phyloP scores from a whole-genome alignment of 768 basidiomycete species.

The Hebeloma cylindrosporum region DNA sequence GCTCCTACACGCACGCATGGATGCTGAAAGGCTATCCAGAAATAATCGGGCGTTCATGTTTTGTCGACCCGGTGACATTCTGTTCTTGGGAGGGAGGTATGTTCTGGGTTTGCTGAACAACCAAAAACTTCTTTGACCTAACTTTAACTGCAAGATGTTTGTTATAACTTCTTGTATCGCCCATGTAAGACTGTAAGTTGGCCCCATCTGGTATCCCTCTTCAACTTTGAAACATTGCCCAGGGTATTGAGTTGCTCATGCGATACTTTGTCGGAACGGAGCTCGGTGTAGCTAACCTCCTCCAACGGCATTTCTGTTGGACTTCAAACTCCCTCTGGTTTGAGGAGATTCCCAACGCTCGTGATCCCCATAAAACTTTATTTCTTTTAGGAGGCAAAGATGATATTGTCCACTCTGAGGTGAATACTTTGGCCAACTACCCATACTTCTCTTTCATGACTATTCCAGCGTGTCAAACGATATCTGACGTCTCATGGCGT shows the following conservation, averaged over 20 bases:
- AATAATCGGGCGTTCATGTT: slow-evolving; percentile 74
- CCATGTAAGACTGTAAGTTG: slow-evolving; percentile 61
- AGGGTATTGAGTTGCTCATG: slow-evolving; percentile 81
- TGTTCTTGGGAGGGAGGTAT: slow-evolving; percentile 93
- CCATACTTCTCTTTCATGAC: neutral
- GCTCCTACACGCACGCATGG: slow-evolving; percentile 87
- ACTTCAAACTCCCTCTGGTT: slow-evolving; percentile 85
- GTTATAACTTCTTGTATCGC: slow-evolving; percentile 87
- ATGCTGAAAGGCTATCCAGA: slow-evolving; percentile 75
- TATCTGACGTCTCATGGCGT: slow-evolving; percentile 80
- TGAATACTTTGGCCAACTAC: slow-evolving; percentile 28
- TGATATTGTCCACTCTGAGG: slow-evolving; percentile 72
- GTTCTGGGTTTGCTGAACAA: slow-evolving; percentile 27
- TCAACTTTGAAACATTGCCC: neutral
- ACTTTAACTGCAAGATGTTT: slow-evolving; percentile 63
- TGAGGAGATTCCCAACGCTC: slow-evolving; percentile 83
- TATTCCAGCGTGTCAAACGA: slow-evolving; percentile 58
- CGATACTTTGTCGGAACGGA: slow-evolving; percentile 88
- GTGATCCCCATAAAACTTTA: slow-evolving; percentile 61
- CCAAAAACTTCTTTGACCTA: slow-evolving; percentile 1
- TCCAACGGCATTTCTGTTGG: slow-evolving; percentile 86
- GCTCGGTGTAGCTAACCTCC: slow-evolving; percentile 81
- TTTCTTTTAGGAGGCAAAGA: slow-evolving; percentile 87
- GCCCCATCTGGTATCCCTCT: slow-evolving; percentile 3
- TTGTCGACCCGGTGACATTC: slow-evolving; percentile 89